Percentiles rank a stretch among this genome's conserved stretches.
These are phyloP conservation scores for Cryptosporidium bovis DNA, from an alignment of 169 alveolate genomes.

Conservation along the genomic window DNA sequence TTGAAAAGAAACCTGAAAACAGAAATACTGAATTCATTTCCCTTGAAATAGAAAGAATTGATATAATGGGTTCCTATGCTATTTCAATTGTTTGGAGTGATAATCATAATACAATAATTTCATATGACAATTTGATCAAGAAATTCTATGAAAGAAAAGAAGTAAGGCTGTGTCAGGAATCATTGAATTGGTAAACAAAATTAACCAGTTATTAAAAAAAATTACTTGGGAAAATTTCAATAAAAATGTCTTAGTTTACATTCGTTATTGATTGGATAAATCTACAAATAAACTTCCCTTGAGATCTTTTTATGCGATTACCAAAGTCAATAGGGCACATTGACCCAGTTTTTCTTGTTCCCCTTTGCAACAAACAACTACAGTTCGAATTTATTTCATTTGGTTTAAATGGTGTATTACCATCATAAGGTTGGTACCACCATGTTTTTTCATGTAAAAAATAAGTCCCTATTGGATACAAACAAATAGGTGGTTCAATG, in stretches of 20 bases:
- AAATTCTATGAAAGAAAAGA: background rate
- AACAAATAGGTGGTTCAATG: constrained; percentile 64
- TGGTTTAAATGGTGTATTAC: constrained; percentile 75
- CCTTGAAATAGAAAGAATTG: constrained; percentile 79
- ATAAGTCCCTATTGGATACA: constrained; percentile 69
- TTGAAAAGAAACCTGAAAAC: background rate
- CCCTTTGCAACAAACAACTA: constrained; percentile 36
- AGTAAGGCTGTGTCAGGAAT: constrained; percentile 19
- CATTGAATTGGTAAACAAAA: constrained; percentile 38
- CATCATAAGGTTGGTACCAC: constrained; percentile 77
- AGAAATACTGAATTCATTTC: background rate
- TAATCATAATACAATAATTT: constrained; percentile 82
- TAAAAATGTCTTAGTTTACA: no score
- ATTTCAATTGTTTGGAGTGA: constrained; percentile 90
- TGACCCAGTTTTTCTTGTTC: constrained; percentile 35
- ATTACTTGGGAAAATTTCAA: background rate
- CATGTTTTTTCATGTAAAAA: constrained; percentile 34
- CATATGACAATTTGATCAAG: constrained; percentile 66
- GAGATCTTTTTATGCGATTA: background rate
- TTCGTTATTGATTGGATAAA: no score
- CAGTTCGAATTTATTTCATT: constrained; percentile 41
- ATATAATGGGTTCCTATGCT: constrained; percentile 88
- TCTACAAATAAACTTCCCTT: background rate
- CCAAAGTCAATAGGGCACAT: constrained; percentile 40
- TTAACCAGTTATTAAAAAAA: background rate